A percentile compares a stretch with the other conserved stretches of the same genome.
phyloP scores from a whole-genome alignment of 257 asterid genomes.

The Petunia axillaris region DNA sequence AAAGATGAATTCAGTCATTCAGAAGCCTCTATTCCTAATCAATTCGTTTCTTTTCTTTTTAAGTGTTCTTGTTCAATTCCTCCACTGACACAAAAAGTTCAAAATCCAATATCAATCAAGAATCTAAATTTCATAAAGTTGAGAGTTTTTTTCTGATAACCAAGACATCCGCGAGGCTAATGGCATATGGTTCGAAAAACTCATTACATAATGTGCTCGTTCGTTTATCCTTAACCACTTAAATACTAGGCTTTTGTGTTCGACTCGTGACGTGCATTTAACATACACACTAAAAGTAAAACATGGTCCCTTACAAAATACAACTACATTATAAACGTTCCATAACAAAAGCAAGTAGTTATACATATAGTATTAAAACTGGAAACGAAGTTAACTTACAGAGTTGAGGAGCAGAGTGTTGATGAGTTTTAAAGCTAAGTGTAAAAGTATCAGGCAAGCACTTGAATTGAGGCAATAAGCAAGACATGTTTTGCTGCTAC shows the following conservation, averaged over 20 bases:
- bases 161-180: no score
- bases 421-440: conserved; percentile 59
- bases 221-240: no score
- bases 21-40: not conserved
- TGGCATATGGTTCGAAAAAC: no score
- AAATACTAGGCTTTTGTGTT: no score
- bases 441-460: conserved; percentile 82
- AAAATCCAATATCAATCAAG: not conserved
- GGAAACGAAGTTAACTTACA: conserved; percentile 41
- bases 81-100: not conserved
- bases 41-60: not conserved
- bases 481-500: conserved; percentile 66
- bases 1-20: not conserved
- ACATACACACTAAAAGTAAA: no score
- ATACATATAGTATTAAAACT: not conserved
- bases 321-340: no score
- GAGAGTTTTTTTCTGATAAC: not conserved
- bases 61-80: not conserved
- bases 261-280: no score
- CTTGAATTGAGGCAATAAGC: conserved; percentile 92
- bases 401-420: conserved; percentile 44
- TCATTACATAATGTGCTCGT: no score
- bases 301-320: no score
- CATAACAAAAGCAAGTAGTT: no score
- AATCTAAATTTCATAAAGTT: not conserved